Evolutionary conservation across 2,329 filamentous ascomycete genomes (phyloP).

Genomic region (Sporothrix brasiliensis): DNA sequence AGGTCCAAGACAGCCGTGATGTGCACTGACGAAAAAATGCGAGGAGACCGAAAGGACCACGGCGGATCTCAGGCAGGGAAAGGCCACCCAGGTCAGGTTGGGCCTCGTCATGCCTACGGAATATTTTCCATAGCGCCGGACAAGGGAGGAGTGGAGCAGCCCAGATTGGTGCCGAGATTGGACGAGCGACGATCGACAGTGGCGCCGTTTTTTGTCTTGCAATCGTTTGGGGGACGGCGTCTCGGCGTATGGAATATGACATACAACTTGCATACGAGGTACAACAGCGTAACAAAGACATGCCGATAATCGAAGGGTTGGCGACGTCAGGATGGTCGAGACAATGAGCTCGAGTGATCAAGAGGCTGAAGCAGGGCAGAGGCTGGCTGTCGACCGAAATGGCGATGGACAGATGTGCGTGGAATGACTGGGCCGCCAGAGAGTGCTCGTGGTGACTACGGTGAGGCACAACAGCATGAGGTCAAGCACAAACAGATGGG

Average conservation of each 20-base stretch:
- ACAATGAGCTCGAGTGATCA: background rate
- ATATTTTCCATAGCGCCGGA: constrained; percentile 10
- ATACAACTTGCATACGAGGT: too few relatives aligned
- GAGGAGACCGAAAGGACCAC: background rate
- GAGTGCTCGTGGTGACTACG: background rate
- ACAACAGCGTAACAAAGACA: background rate
- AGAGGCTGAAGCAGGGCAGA: background rate
- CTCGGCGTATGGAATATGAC: too few relatives aligned
- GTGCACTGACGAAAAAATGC: background rate
- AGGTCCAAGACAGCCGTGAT: constrained; percentile 15
- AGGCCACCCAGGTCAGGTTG: background rate
- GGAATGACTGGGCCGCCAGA: background rate
- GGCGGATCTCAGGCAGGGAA: background rate
- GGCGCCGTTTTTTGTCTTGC: constrained; percentile 15
- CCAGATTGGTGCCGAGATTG: constrained; percentile 27
- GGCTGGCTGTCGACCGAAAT: constrained; percentile 12
- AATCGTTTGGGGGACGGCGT: too few relatives aligned
- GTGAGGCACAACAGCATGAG: constrained; percentile 6
- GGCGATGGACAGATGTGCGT: constrained; percentile 8
- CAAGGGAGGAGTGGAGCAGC: background rate
- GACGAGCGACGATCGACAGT: constrained; percentile 23
- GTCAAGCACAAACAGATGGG: background rate
- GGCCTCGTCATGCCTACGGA: constrained; percentile 5
- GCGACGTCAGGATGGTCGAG: background rate
- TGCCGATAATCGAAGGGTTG: background rate